phyloP scores from a whole-genome alignment of 192 early-diverging fungal genomes.

The Linnemannia schmuckeri region DNA sequence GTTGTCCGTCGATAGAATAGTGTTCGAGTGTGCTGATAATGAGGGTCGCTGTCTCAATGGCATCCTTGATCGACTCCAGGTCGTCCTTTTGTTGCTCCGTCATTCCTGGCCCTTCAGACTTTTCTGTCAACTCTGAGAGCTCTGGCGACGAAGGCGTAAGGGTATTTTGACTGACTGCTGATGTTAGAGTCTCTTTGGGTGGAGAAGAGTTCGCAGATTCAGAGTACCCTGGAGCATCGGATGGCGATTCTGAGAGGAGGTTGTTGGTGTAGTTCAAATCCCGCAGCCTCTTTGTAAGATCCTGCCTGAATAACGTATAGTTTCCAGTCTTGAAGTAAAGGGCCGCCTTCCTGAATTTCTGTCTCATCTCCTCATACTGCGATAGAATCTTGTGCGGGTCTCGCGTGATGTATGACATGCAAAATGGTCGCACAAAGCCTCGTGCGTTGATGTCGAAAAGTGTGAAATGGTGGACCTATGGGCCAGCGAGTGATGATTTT shows the following conservation, averaged over 20 bases:
- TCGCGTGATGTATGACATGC: conserved; percentile 62
- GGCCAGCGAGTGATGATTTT: background rate
- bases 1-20: conserved; percentile 53
- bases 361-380: conserved; percentile 59
- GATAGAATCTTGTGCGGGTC: conserved; percentile 63
- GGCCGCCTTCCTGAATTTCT: conserved; percentile 59
- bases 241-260: conserved; percentile 39
- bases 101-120: background rate
- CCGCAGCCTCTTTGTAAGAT: conserved; percentile 59
- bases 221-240: background rate
- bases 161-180: conserved; percentile 16
- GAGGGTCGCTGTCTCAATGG: conserved; percentile 50
- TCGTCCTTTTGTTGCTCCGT: conserved; percentile 39
- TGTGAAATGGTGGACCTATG: conserved; percentile 65
- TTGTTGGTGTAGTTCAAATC: conserved; percentile 65
- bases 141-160: conserved; percentile 12
- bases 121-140: background rate
- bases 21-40: conserved; percentile 50
- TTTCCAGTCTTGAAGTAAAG: conserved; percentile 65
- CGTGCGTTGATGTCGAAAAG: conserved; percentile 68
- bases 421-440: conserved; percentile 66
- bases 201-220: background rate
- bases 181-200: background rate
- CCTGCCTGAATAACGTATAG: conserved; percentile 62
- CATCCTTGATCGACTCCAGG: conserved; percentile 49